phyloP scores from a whole-genome alignment of 225 moss, liverwort and hornwort species.

The Polytrichum formosum region DNA sequence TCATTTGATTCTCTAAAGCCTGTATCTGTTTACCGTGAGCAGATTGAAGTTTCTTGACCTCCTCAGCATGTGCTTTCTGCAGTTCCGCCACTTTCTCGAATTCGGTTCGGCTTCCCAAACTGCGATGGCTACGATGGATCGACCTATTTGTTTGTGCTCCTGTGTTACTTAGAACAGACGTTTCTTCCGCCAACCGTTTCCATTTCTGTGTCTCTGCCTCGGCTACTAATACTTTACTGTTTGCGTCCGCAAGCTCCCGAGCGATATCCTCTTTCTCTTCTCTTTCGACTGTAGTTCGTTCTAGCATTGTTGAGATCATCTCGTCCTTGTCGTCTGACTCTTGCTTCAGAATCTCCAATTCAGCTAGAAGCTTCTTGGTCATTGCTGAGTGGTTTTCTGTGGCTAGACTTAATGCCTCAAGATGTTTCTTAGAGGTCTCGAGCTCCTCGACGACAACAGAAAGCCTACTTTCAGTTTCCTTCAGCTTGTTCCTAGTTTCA shows the following conservation, averaged over 20 bases:
- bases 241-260: constrained; percentile 15
- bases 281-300: constrained; percentile 27
- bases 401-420: constrained; percentile 26
- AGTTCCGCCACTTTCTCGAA: constrained; percentile 28
- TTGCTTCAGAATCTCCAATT: constrained; percentile 25
- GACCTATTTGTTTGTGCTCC: constrained; percentile 19
- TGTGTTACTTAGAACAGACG: constrained; percentile 8
- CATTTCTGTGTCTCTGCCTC: constrained; percentile 22
- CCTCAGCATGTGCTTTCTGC: constrained; percentile 25
- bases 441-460: constrained; percentile 25
- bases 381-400: constrained; percentile 37
- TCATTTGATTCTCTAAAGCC: constrained; percentile 32
- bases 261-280: constrained; percentile 47
- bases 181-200: constrained; percentile 23
- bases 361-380: constrained; percentile 28
- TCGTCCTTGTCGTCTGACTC: constrained; percentile 42
- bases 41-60: constrained; percentile 22
- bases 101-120: constrained; percentile 28
- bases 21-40: constrained; percentile 20
- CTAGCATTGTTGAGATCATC: constrained; percentile 37
- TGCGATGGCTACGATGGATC: constrained; percentile 23
- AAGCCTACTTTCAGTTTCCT: constrained; percentile 12
- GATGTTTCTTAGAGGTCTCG: constrained; percentile 16
- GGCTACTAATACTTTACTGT: background rate
- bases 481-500: constrained; percentile 21